These are phyloP conservation scores for Edaphochlamys debaryana DNA, from an alignment of 139 green algal genomes.

Conservation along the genomic window DNA sequence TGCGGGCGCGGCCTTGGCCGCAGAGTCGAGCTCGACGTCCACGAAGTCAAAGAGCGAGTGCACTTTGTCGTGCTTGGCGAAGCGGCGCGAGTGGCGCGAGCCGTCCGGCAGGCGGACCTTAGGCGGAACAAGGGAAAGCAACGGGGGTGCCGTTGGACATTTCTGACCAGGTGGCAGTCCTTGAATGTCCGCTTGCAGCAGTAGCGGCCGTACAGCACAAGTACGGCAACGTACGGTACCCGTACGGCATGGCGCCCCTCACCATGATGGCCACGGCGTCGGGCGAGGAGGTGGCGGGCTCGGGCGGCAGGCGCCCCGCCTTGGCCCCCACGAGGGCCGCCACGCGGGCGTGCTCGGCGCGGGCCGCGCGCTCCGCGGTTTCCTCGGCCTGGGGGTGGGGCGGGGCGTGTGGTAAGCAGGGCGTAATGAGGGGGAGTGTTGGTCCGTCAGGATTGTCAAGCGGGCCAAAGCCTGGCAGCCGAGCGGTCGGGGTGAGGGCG, in stretches of 20 bases:
- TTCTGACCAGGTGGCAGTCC: no score
- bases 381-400: neutral
- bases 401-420: no score
- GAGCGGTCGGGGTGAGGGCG: no score
- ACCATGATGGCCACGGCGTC: conserved; percentile 60
- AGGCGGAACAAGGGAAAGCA: neutral
- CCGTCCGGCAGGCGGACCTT: conserved; percentile 75
- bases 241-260: neutral
- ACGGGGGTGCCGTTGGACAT: no score
- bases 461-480: no score
- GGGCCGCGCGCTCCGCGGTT: conserved; percentile 2
- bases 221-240: neutral
- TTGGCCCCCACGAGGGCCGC: conserved; percentile 28
- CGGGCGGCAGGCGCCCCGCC: conserved; percentile 55
- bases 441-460: neutral
- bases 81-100: conserved; percentile 67
- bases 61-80: conserved; percentile 56
- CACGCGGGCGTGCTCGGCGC: conserved; percentile 20
- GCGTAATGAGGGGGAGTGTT: no score
- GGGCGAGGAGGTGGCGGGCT: conserved; percentile 56
- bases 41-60: conserved; percentile 82
- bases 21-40: conserved; percentile 63
- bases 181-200: no score
- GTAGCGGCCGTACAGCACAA: no score
- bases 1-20: neutral